A percentile compares a stretch with the other conserved stretches of the same genome.
These are phyloP conservation scores for Ramichloridium luteum DNA, from an alignment of 2,329 filamentous ascomycete genomes.

Conservation along the genomic window DNA sequence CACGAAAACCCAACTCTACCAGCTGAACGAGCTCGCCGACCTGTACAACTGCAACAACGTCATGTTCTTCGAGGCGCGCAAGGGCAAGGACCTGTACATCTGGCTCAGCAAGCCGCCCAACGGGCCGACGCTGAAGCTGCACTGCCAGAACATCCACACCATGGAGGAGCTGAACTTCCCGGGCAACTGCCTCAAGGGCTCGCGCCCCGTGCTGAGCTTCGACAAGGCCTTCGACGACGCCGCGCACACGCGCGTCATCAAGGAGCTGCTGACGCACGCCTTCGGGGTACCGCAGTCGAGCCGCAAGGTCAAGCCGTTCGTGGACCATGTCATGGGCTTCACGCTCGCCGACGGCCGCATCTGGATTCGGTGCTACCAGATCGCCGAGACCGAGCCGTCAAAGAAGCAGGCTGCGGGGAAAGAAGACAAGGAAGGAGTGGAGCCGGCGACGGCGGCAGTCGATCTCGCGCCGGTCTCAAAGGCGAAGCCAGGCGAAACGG, in stretches of 20 bases:
- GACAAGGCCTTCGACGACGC: conserved; percentile 62
- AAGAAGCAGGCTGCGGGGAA: conserved; percentile 31
- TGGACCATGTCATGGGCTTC: conserved; percentile 91
- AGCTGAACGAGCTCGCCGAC: conserved; percentile 63
- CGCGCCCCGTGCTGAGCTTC: conserved; percentile 80
- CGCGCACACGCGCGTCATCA: conserved; percentile 69
- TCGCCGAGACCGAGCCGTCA: conserved; percentile 65
- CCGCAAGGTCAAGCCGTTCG: conserved; percentile 84
- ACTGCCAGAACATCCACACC: conserved; percentile 69
- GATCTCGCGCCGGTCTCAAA: conserved; percentile 21
- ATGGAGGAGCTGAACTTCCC: conserved; percentile 96
- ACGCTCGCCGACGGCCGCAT: conserved; percentile 86
- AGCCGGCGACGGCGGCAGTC: conserved; percentile 26
- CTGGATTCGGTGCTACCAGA: conserved; percentile 91
- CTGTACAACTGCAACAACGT: conserved; percentile 92
- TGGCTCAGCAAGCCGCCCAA: conserved; percentile 90
- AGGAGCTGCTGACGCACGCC: conserved; percentile 78
- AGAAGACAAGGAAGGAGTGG: conserved; percentile 26
- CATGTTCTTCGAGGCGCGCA: conserved; percentile 89
- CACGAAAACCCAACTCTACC: conserved; percentile 74
- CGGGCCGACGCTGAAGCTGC: conserved; percentile 61
- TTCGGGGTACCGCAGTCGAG: conserved; percentile 87
- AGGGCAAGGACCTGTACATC: conserved; percentile 85
- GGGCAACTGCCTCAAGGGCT: conserved; percentile 92
- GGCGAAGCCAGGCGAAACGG: conserved; percentile 46